phyloP scores from a whole-genome alignment of 2,329 filamentous ascomycete species.

The Alternaria brassicicola region DNA sequence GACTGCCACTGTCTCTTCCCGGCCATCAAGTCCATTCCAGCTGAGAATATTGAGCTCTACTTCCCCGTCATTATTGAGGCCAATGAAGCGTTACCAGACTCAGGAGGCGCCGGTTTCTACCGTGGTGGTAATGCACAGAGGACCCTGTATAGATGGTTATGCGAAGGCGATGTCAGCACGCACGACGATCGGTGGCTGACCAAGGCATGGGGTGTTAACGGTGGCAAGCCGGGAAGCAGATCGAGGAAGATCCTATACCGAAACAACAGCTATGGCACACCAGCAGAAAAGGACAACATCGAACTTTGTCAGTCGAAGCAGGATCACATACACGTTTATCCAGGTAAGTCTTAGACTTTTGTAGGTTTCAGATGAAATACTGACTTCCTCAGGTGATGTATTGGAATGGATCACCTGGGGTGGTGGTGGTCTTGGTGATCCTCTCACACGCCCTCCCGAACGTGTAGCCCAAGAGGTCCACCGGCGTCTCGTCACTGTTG shows the following conservation, averaged over 20 bases:
- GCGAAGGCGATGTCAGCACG: constrained; percentile 55
- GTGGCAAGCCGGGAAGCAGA: constrained; percentile 53
- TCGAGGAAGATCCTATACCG: constrained; percentile 54
- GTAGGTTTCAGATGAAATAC: neutral
- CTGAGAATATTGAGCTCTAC: constrained; percentile 57
- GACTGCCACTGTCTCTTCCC: constrained; percentile 60
- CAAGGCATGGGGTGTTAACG: constrained; percentile 58
- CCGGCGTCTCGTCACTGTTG: constrained; percentile 52
- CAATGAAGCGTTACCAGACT: constrained; percentile 56
- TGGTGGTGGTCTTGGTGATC: constrained; percentile 57
- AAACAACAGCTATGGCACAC: constrained; percentile 47
- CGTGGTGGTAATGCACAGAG: constrained; percentile 58
- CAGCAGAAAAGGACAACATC: constrained; percentile 41
- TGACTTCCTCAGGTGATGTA: constrained; percentile 47
- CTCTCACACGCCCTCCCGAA: constrained; percentile 51
- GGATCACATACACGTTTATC: constrained; percentile 55
- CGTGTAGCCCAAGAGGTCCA: constrained; percentile 56
- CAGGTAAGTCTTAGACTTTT: constrained; percentile 28
- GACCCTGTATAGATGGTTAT: constrained; percentile 56
- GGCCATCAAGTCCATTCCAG: constrained; percentile 58
- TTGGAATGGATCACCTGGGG: constrained; percentile 60
- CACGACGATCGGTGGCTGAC: constrained; percentile 59
- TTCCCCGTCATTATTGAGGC: constrained; percentile 57
- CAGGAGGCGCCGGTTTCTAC: constrained; percentile 56
- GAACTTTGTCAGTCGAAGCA: constrained; percentile 55